A percentile compares a stretch with the other conserved stretches of the same genome.
Evolutionary conservation across 108 stramenopile genomes (phyloP).

Genomic region (Cyclostephanos invisitatus): DNA sequence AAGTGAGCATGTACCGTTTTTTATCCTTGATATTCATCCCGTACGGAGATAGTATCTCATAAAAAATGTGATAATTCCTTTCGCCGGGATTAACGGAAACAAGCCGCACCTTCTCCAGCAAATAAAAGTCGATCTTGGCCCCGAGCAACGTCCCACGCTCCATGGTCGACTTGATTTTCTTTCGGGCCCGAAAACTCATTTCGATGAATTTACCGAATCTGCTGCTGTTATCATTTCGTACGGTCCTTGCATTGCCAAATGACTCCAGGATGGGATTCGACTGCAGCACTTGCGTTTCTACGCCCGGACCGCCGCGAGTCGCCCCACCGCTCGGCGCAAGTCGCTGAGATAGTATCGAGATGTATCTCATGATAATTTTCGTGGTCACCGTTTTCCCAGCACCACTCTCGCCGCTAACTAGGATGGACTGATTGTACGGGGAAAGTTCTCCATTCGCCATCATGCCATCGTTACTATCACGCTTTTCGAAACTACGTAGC

Average conservation of each 20-base stretch:
- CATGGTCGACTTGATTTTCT: conserved; percentile 35
- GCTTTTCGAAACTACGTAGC: conserved; percentile 50
- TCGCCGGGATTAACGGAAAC: conserved; percentile 75
- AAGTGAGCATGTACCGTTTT: conserved; percentile 39
- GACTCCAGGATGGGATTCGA: conserved; percentile 91
- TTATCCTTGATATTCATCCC: conserved; percentile 43
- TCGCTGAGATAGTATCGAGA: conserved; percentile 67
- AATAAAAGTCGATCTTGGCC: conserved; percentile 78
- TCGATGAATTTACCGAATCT: conserved; percentile 97
- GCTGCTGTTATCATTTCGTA: conserved; percentile 89
- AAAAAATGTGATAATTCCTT: conserved; percentile 94
- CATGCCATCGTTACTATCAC: conserved; percentile 23
- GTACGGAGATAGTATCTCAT: conserved; percentile 74
- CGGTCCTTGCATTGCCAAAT: conserved; percentile 91
- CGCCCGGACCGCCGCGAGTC: conserved; percentile 31
- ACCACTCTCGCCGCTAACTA: conserved; percentile 82
- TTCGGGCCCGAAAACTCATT: conserved; percentile 64
- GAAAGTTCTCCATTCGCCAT: conserved; percentile 11
- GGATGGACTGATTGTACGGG: conserved; percentile 57
- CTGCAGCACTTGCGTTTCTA: conserved; percentile 83
- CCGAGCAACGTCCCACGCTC: conserved; percentile 59
- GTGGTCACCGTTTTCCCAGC: conserved; percentile 90
- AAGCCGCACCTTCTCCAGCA: conserved; percentile 86
- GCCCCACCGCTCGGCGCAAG: conserved; percentile 37
- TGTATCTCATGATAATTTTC: conserved; percentile 87